Conservation (phyloP, 2,329 filamentous ascomycete genomes). For the Alternaria panax region DNA sequence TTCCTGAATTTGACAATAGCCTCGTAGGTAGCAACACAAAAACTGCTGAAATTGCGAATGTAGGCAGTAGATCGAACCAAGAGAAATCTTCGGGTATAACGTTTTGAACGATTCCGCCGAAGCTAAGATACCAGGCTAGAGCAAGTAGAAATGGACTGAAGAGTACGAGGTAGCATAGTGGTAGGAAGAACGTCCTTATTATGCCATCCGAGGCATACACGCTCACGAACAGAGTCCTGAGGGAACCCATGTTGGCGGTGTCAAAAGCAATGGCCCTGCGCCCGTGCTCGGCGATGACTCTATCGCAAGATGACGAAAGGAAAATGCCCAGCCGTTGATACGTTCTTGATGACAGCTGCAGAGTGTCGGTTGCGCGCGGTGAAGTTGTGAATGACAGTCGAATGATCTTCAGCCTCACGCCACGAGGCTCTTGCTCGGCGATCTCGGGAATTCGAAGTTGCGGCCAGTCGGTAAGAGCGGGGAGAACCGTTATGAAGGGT, state of each 20-base stretch:
- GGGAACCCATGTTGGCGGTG: slow-evolving; percentile 36
- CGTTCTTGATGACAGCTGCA: slow-evolving; percentile 2
- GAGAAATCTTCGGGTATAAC: slow-evolving; percentile 34
- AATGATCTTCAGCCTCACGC: slow-evolving; percentile 16
- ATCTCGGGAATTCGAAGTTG: not conserved
- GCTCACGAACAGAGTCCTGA: slow-evolving; percentile 43
- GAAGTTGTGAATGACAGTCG: slow-evolving; percentile 4
- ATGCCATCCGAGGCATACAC: slow-evolving; percentile 43
- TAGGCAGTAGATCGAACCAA: slow-evolving; percentile 40
- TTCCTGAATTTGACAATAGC: slow-evolving; percentile 33
- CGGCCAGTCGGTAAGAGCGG: not conserved
- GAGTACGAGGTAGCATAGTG: slow-evolving; percentile 41
- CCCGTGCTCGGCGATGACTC: slow-evolving; percentile 11
- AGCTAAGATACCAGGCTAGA: slow-evolving; percentile 32
- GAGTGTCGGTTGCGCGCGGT: slow-evolving; percentile 4
- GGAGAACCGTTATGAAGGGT: slow-evolving; percentile 1
- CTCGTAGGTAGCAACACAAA: slow-evolving; percentile 41
- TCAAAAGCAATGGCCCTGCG: slow-evolving; percentile 7
- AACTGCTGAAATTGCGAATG: slow-evolving; percentile 38
- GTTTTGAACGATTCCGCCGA: slow-evolving; percentile 26
- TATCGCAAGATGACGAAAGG: slow-evolving; percentile 8
- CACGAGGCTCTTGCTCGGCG: slow-evolving; percentile 19
- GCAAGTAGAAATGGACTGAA: slow-evolving; percentile 41
- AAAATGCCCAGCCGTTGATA: slow-evolving; percentile 9
- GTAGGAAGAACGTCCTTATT: slow-evolving; percentile 47